These are phyloP conservation scores for Grosmannia clavigera DNA, from an alignment of 2,329 filamentous ascomycete species.

Conservation along the genomic window DNA sequence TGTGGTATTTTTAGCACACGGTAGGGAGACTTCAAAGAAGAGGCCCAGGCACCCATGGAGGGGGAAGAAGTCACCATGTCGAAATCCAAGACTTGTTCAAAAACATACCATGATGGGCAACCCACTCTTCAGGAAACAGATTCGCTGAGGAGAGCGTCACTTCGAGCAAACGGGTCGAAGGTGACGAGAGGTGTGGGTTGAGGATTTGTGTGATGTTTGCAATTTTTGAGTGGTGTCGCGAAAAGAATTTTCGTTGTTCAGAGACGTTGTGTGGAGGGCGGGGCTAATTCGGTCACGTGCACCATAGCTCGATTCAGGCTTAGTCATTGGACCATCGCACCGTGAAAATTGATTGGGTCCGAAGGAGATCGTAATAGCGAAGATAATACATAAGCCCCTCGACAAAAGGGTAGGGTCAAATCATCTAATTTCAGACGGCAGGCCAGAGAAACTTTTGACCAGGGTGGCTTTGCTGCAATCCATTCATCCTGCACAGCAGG, in stretches of 20 bases:
- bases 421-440: not conserved
- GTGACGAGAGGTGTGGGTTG: not conserved
- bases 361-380: not conserved
- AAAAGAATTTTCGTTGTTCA: constrained; percentile 4
- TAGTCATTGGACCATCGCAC: not conserved
- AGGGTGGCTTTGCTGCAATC: not conserved
- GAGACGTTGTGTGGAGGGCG: constrained; percentile 3
- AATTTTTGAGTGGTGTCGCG: not conserved
- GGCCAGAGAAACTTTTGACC: not conserved
- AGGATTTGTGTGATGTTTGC: not conserved
- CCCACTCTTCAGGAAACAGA: constrained; percentile 27
- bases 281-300: constrained; percentile 1
- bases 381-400: not conserved
- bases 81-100: not conserved
- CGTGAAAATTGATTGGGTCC: not conserved
- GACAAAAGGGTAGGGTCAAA: not conserved
- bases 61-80: not conserved
- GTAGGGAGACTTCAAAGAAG: not conserved
- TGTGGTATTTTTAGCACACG: not conserved
- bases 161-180: constrained; percentile 5
- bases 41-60: not conserved
- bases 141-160: constrained; percentile 3
- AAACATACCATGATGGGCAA: constrained; percentile 37
- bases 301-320: not conserved
- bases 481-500: not conserved